Conservation (phyloP, 2,329 filamentous ascomycete species). For the Aspergillus pseudoviridinutans region DNA sequence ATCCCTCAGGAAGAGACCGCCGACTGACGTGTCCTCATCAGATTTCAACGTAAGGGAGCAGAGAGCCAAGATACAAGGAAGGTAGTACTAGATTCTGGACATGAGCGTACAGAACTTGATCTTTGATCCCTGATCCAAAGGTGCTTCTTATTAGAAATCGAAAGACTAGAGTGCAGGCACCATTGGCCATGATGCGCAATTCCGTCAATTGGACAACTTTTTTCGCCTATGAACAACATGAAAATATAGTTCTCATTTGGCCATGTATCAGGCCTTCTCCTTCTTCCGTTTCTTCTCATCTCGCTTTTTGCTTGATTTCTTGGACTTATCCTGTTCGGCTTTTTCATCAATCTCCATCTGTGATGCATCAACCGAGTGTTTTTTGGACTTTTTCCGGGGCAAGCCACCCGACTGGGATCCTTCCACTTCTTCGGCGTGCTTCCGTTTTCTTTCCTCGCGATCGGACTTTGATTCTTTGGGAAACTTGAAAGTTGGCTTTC, state of each 20-base stretch:
- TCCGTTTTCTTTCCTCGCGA: constrained; percentile 35
- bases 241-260: not conserved
- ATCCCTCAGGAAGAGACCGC: too few species aligned
- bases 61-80: too few species aligned
- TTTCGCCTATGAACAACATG: constrained; percentile 1
- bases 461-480: constrained; percentile 23
- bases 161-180: constrained; percentile 16
- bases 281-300: constrained; percentile 42
- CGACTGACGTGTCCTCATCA: too few species aligned
- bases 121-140: not conserved
- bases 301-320: constrained; percentile 32
- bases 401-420: constrained; percentile 17
- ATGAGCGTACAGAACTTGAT: too few species aligned
- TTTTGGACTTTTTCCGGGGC: constrained; percentile 41
- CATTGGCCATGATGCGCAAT: constrained; percentile 40
- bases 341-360: constrained; percentile 20
- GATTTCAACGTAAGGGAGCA: too few species aligned
- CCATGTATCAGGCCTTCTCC: constrained; percentile 20
- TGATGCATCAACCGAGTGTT: constrained; percentile 19
- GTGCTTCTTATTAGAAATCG: not conserved
- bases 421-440: constrained; percentile 32
- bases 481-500: constrained; percentile 27
- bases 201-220: constrained; percentile 15
- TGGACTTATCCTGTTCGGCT: constrained; percentile 26
- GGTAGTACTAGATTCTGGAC: not conserved